Conservation (phyloP, 2,329 filamentous ascomycete genomes). For the Penicillium sp. region DNA sequence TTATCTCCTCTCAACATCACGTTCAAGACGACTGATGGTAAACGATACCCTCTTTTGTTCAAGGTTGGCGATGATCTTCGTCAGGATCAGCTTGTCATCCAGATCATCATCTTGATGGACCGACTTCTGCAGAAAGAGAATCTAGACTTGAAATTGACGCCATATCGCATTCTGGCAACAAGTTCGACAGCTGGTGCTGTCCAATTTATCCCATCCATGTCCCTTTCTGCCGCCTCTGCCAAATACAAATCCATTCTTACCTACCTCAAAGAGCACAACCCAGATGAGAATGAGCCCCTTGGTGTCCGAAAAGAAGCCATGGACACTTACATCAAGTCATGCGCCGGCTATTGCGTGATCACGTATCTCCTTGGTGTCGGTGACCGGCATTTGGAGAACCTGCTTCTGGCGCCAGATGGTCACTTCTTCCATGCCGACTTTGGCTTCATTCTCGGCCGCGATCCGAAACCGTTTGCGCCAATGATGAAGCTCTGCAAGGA, state of each 20-base stretch:
- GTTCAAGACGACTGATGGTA: conserved; percentile 77
- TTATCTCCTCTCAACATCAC: conserved; percentile 87
- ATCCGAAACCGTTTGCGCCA: conserved; percentile 95
- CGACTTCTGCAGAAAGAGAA: conserved; percentile 94
- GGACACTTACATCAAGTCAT: conserved; percentile 93
- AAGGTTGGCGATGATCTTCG: conserved; percentile 95
- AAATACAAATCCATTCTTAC: conserved; percentile 79
- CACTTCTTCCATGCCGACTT: conserved; percentile 99
- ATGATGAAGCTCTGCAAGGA: conserved; percentile 96
- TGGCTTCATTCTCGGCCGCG: conserved; percentile 93
- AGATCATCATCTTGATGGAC: conserved; percentile 98
- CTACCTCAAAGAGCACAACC: conserved; percentile 87
- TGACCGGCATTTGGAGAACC: conserved; percentile 92
- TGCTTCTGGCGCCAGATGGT: conserved; percentile 83
- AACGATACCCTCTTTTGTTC: conserved; percentile 90
- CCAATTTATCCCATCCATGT: conserved; percentile 88
- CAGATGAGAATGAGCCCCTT: conserved; percentile 76
- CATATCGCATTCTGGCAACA: conserved; percentile 94
- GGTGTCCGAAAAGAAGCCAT: conserved; percentile 89
- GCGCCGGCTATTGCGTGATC: conserved; percentile 97
- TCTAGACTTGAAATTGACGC: conserved; percentile 88
- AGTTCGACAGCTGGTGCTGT: conserved; percentile 86
- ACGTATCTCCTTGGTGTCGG: conserved; percentile 97
- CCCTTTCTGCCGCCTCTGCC: conserved; percentile 76
- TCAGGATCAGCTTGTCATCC: conserved; percentile 95